A percentile compares a stretch with the other conserved stretches of the same genome.
Evolutionary conservation across 768 basidiomycete genomes (phyloP).

Genomic region (Serendipita sp.): DNA sequence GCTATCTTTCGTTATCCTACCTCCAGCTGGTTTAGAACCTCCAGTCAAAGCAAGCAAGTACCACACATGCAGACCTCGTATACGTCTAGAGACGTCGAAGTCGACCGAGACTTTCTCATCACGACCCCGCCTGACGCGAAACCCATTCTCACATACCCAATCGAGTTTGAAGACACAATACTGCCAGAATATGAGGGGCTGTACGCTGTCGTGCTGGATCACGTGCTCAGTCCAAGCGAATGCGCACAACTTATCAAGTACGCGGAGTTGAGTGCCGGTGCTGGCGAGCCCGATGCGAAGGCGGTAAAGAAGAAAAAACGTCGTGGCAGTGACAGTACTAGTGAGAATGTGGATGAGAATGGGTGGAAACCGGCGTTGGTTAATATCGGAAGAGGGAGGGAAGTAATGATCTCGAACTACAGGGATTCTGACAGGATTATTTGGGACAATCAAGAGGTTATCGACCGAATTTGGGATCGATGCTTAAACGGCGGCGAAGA

Average conservation of each 20-base stretch:
- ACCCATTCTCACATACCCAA: background rate
- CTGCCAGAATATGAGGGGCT: background rate
- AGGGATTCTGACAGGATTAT: constrained; percentile 7
- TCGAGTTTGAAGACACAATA: background rate
- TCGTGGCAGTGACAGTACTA: background rate
- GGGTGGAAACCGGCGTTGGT: constrained; percentile 6
- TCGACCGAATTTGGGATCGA: constrained; percentile 6
- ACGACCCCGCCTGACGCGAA: background rate
- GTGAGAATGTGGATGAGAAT: background rate
- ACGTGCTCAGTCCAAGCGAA: constrained; percentile 7
- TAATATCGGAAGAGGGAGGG: background rate
- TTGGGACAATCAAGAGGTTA: constrained; percentile 6
- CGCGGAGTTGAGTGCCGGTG: constrained; percentile 1
- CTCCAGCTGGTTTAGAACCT: too few species aligned
- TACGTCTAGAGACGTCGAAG: background rate
- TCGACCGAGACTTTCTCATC: background rate
- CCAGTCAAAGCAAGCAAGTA: too few species aligned
- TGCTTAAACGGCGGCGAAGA: background rate
- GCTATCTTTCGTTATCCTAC: too few species aligned
- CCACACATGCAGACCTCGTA: background rate
- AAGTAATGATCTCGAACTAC: background rate
- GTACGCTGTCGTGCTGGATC: constrained; percentile 7
- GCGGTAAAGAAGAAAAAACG: background rate
- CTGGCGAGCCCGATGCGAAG: background rate
- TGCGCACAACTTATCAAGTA: constrained; percentile 5